Percentiles rank a stretch among this genome's conserved stretches.
Conservation (phyloP, 208 protist species). For the Leishmania gerbilli region DNA sequence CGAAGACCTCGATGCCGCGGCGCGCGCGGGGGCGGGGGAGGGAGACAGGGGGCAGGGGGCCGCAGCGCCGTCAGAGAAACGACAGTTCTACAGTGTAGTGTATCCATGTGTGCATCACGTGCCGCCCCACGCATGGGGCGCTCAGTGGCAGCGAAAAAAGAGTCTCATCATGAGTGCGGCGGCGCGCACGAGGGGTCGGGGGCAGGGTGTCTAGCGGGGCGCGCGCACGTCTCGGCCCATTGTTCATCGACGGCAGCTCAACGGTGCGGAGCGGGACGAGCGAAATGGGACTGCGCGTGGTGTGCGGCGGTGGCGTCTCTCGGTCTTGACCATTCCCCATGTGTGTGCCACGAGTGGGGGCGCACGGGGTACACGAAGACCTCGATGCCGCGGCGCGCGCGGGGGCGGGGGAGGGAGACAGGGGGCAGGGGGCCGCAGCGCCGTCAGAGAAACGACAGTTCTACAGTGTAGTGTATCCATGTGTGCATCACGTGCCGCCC, state of each 20-base stretch:
- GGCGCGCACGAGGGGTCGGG: background rate
- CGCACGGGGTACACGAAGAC: conserved; percentile 22
- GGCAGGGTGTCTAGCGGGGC: background rate
- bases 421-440: background rate
- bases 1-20: conserved; percentile 7
- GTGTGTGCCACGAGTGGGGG: conserved; percentile 15
- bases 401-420: background rate
- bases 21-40: background rate
- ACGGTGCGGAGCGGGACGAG: conserved; percentile 18
- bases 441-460: conserved; percentile 16
- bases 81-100: conserved; percentile 17
- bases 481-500: conserved; percentile 18
- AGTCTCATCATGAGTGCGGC: conserved; percentile 8
- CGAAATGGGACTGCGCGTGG: conserved; percentile 20
- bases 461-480: conserved; percentile 19
- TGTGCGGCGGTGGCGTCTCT: background rate
- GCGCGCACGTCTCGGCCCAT: background rate
- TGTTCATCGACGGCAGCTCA: conserved; percentile 6
- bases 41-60: background rate
- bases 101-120: conserved; percentile 23
- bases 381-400: background rate
- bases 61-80: conserved; percentile 8
- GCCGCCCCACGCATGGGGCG: background rate
- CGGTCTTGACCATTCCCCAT: conserved; percentile 1
- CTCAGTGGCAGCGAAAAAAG: conserved; percentile 16